Percentiles rank a stretch among this genome's conserved stretches.
These are phyloP conservation scores for Physcomitrellopsis africana DNA, from an alignment of 225 moss, liverwort and hornwort genomes.

Conservation along the genomic window DNA sequence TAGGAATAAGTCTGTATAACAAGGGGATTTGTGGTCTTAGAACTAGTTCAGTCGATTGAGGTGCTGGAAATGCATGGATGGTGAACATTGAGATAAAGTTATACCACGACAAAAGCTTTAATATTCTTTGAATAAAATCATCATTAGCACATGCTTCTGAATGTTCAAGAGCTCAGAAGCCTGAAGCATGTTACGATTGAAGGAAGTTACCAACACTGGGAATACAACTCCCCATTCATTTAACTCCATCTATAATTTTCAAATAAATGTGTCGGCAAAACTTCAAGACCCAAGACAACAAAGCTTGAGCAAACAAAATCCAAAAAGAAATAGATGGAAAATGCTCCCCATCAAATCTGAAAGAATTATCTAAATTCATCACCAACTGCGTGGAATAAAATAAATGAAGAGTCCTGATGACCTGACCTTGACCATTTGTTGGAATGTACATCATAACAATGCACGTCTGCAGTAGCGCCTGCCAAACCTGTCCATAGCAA, in stretches of 20 bases:
- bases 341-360: neutral
- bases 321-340: neutral
- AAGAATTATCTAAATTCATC: neutral
- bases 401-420: slow-evolving; percentile 5
- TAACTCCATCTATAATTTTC: neutral
- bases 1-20: slow-evolving; percentile 45
- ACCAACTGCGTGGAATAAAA: neutral
- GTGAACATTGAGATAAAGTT: neutral
- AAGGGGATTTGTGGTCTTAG: slow-evolving; percentile 13
- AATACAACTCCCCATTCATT: neutral
- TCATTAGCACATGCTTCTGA: neutral
- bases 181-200: neutral
- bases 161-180: neutral
- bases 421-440: slow-evolving; percentile 73
- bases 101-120: neutral
- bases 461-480: slow-evolving; percentile 84
- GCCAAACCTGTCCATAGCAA: slow-evolving; percentile 60
- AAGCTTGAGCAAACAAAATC: neutral
- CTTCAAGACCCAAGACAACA: neutral
- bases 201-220: neutral
- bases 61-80: neutral
- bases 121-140: neutral
- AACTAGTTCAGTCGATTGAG: neutral
- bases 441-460: slow-evolving; percentile 72
- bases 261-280: neutral